phyloP scores from a whole-genome alignment of 1,139 yeast genomes.

The Insectozyma bohioensis region DNA sequence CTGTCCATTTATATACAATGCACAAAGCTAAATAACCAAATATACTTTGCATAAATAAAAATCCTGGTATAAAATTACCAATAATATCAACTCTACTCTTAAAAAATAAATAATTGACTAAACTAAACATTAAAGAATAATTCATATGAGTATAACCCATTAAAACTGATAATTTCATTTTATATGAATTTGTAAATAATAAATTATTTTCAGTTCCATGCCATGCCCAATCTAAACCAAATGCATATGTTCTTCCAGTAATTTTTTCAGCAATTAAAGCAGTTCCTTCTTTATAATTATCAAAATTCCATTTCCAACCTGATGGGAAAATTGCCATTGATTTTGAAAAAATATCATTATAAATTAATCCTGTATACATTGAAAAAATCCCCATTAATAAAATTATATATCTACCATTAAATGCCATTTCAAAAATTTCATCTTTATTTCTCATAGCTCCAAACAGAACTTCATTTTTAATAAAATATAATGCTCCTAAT shows the following conservation, averaged over 20 bases:
- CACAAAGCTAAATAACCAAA: conserved; percentile 87
- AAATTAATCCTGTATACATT: conserved; percentile 88
- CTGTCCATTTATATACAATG: conserved; percentile 90
- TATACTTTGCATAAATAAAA: conserved; percentile 91
- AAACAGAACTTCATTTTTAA: conserved; percentile 65
- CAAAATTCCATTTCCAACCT: conserved; percentile 81
- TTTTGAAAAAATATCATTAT: conserved; percentile 90
- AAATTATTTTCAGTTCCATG: conserved; percentile 94
- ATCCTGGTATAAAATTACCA: conserved; percentile 93
- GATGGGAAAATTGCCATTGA: conserved; percentile 82
- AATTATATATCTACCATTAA: conserved; percentile 83
- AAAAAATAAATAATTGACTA: conserved; percentile 77
- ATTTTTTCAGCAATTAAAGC: conserved; percentile 59
- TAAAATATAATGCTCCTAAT: conserved; percentile 69
- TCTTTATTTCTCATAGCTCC: conserved; percentile 71
- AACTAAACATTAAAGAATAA: conserved; percentile 80
- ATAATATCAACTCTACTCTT: conserved; percentile 77
- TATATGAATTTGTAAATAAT: conserved; percentile 88
- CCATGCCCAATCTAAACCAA: conserved; percentile 96
- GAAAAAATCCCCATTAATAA: conserved; percentile 91
- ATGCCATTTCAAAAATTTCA: conserved; percentile 97
- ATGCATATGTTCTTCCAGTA: conserved; percentile 61
- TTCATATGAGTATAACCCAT: conserved; percentile 97
- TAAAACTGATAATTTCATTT: conserved; percentile 91
- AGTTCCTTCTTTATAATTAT: conserved; percentile 52